Base-by-base conservation (phyloP, 169 alveolate species). In the Cryptosporidium sp. region DNA sequence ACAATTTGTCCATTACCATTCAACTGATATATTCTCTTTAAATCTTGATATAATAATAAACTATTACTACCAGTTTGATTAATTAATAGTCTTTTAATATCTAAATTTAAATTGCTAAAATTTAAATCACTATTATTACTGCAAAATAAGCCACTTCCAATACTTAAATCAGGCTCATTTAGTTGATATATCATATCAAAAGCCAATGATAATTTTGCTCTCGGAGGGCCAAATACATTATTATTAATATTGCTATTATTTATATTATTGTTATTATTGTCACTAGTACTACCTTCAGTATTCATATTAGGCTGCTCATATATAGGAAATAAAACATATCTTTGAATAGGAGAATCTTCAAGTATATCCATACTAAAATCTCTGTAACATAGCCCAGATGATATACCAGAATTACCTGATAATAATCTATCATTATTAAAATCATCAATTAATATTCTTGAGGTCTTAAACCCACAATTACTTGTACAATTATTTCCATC, bases 201-300 rank as follows among this genome's bases (percentile, higher is more conserved):
- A 18, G 75, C 61, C 16, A 80, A 43, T 9, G 80, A 59, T 35
- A 80, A 43, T 16, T 41, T 80, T 23, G 89, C 29, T 62, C 35
- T 80, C 43, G 89, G 89, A 21, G 89, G 80, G 39, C 89, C 80
- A 80, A 80, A 61, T 29, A 21, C 23, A 10, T 48, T 31, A 14
- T 67, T 48, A 18, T 58, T 31, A n/a, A 33, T 2, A 26, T 33
- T 37, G 16, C 21, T 37, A 41, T 41, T 41, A 41, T 37, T 37
- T 37, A 6, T 41, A 41, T 12, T 55, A 21, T 55, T 55, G 3
- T 1, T 33, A 33, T 33, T 33, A 33, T 33, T 33, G 3, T 33
- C 39, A 3, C 39, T 1, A 33, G 6, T 23, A 18, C 31, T 23
- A 52, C 12, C 29, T 6, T 52, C 29, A 0, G 62, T 52, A 52